Evolutionary conservation across 129 eudicot genomes (phyloP), one percentile per base, ranked within the genome.

Genomic region (Logfia minima): DNA sequence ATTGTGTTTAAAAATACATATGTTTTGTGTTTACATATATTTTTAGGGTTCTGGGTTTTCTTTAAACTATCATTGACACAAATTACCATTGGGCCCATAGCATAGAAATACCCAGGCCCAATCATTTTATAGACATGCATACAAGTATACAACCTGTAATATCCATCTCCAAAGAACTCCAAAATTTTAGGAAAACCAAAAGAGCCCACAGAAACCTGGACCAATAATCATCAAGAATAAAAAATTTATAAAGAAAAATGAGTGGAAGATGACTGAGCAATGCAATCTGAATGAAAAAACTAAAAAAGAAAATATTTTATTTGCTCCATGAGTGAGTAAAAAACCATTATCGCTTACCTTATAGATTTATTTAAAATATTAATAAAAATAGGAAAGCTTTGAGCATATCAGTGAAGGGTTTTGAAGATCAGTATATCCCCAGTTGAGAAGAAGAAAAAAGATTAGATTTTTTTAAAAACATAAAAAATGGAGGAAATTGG

Each of bases 401-500:
- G 31, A 21, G 66, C 65, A 35, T 28, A 41, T 24, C 11, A 32
- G 39, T 83, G 14, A 62, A 72, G 74, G 79, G 83, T n/a, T 74
- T 56, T 68, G 64, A 68, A 80, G 75, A 59, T 48, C 72, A 73
- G 43, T 59, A 71, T 13, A 70, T 41, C 17, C 59, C 3, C 56
- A 75, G 61, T 35, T 53, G 28, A 61, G 41, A 73, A 64, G 21
- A 55, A 35, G 32, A 5, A 62, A 51, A 9, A 74, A 41, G n/a
- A 81, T 56, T 56, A 8, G 10, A 5, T 16, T 0, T 53, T 23
- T 24, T 24, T 22, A 34, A 53, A 37, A 14, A 64, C 31, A 6
- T 16, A 59, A 69, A 29, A 48, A 59, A 90, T 89, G 99, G 96
- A 86, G 85, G 99, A 92, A 71, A 79, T 95, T 22, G 99, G 99